Percentiles rank a stretch among this genome's conserved stretches.
Conservation (phyloP, 2,329 filamentous ascomycete genomes). For the Paraphoma chrysanthemicola region DNA sequence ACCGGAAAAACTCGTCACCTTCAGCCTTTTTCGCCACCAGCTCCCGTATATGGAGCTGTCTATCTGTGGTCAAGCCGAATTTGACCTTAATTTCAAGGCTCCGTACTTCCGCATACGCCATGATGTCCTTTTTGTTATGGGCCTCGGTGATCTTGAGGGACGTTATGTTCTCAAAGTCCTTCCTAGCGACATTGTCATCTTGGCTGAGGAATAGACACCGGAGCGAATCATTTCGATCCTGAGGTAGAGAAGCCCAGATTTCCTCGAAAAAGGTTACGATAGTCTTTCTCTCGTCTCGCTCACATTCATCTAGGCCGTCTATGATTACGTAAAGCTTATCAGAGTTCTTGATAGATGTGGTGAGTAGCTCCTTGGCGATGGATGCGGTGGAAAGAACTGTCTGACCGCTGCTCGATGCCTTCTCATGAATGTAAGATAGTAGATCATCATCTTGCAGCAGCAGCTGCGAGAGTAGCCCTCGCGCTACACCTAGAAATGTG, state of each 20-base stretch:
- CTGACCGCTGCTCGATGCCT: constrained; percentile 17
- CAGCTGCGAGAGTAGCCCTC: neutral
- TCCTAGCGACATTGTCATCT: constrained; percentile 4
- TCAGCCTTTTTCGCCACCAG: neutral
- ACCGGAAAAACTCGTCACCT: neutral
- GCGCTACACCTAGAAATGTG: neutral
- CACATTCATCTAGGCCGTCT: constrained; percentile 55
- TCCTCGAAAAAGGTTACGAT: constrained; percentile 33
- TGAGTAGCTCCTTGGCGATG: neutral
- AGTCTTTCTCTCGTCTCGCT: constrained; percentile 20
- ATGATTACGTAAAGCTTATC: constrained; percentile 49
- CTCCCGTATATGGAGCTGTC: neutral
- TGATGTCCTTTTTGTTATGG: constrained; percentile 5
- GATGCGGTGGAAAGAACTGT: constrained; percentile 6
- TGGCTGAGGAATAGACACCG: constrained; percentile 35
- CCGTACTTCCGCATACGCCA: constrained; percentile 1
- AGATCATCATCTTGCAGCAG: neutral
- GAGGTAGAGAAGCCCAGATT: constrained; percentile 11
- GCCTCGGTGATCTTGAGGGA: constrained; percentile 2
- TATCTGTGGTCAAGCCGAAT: neutral
- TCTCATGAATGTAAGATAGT: neutral
- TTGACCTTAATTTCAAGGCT: neutral
- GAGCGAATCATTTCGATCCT: constrained; percentile 25
- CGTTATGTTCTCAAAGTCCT: constrained; percentile 5
- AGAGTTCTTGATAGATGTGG: neutral